Evolutionary conservation across 495 filamentous ascomycete species (phyloP), one percentile per base, ranked within the genome.

Genomic region (Xylaria acuta): DNA sequence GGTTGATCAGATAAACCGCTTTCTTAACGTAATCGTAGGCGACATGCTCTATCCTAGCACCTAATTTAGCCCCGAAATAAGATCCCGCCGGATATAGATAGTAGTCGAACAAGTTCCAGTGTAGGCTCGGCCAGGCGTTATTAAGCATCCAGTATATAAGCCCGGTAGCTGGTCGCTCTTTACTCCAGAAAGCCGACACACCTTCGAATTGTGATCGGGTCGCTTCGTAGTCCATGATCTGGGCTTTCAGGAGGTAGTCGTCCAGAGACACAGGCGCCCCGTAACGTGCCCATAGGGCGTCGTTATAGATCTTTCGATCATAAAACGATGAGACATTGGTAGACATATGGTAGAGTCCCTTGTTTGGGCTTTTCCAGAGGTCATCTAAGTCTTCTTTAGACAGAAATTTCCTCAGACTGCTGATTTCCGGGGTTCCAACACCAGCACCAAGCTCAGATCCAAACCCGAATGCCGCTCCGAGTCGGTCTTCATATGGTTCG

Each of bases 71-170:
- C 0, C 90, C 90, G 62, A 88, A 91, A 69, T 89, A 91, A 2
- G 86, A 81, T 0, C 87, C 90, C 5, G 84, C 86, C 0, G 89
- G 85, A 27, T 81, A 84, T 34, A 91, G 78, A 72, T 91, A 91
- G 70, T 89, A 90, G 72, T 91, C 90, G 76, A 90, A 90, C 2
- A 91, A 74, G 68, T 89, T 88, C 90, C 90, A 92, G 75, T 91
- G 90, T 47, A 91, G 80, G 54, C 83, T 87, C 12, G 90, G 90
- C 86, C 89, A 91, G 0, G 89, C 90, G 60, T 85, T 86, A 70
- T 90, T 91, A 72, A 90, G 73, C 90, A 91, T 92, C 90, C 90
- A 91, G 79, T 92, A 92, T 7, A 92, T 85, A 49, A 88, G 25
- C 0, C 90, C 90, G 0, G 89, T 91, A 0, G 90, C 88, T 3